A percentile compares a stretch with the other conserved stretches of the same genome.
Evolutionary conservation across 139 green algal genomes (phyloP).

Genomic region (Ettlia oleoabundans): DNA sequence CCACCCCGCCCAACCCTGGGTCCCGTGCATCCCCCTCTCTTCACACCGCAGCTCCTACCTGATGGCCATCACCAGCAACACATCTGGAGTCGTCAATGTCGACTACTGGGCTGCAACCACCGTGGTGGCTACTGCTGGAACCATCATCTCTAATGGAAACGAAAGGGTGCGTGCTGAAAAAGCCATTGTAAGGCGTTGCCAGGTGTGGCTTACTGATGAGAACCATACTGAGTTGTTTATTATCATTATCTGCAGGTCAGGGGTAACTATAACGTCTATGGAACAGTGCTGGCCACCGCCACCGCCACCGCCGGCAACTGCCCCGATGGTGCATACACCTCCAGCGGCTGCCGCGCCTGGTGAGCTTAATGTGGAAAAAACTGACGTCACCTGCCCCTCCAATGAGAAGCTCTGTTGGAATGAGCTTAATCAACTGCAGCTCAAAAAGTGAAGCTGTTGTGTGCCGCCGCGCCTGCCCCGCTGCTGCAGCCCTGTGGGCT

Average conservation of each 20-base stretch:
- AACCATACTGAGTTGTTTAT: neutral
- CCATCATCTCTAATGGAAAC: too few relatives aligned
- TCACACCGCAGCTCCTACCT: neutral
- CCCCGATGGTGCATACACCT: neutral
- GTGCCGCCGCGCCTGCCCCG: neutral
- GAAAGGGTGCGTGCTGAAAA: too few relatives aligned
- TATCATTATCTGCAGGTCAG: neutral
- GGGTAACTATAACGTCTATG: neutral
- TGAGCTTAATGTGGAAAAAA: too few relatives aligned
- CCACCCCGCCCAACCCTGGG: too few relatives aligned
- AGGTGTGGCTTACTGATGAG: too few relatives aligned
- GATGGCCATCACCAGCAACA: neutral
- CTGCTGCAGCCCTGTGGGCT: conserved; percentile 1
- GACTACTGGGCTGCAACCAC: neutral
- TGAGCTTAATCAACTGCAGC: too few relatives aligned
- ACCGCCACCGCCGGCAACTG: neutral
- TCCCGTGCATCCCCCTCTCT: neutral
- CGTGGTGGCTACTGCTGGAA: neutral
- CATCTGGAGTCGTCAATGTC: neutral
- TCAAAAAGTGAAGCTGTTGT: neutral
- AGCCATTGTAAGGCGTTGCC: too few relatives aligned
- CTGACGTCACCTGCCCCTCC: too few relatives aligned
- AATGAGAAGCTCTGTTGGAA: too few relatives aligned
- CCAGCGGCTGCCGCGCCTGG: neutral
- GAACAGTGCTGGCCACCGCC: neutral